Evolutionary conservation across 108 stramenopile species (phyloP), one percentile per base, ranked within the genome.

Genomic region (Nitzschia putrida): DNA sequence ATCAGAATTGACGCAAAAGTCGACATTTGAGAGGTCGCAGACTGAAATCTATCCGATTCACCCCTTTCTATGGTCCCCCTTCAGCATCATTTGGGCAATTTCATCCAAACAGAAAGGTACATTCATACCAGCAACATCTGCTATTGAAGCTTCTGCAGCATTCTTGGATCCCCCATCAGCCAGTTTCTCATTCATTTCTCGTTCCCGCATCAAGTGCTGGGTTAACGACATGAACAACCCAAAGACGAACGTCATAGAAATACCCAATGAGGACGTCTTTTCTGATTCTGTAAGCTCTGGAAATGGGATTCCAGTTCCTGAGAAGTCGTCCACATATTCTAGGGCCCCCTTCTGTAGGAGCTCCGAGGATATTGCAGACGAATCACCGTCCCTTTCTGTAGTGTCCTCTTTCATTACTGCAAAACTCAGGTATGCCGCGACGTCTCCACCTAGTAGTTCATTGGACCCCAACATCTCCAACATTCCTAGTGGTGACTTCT

Each of bases 221-320:
- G 74, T 72, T 74, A 83, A 63, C 25, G 77, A 75, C 39, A 65
- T 54, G 39, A 79, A 66, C 13, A 85, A 64, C 14, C 65, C 73
- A 34, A 82, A 71, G 5, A 85, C 74, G 66, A 77, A 65, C 8
- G 39, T 34, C 53, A 85, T 66, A 3, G 78, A 77, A 10, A 65
- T 38, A 0, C 85, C 85, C 2, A 85, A 54, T 5, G 85, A 74
- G 4, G 85, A 68, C 41, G 51, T 24, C 21, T 82, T 77, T 41
- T 85, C 85, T 47, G 77, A 72, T 45, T 82, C 85, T 8, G 76
- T 82, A 13, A 85, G 71, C 34, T 38, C 41, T 23, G 85, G 85
- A 34, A 81, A 79, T 25, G 71, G 54, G 6, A 76, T 64, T 8
- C 41, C 44, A n/a, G 78, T 59, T 16, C 73, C 75, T 26, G 64